A percentile compares a stretch with the other conserved stretches of the same genome.
phyloP scores from a whole-genome alignment of 306 rosid genomes.

The Citrullus colocynthis region DNA sequence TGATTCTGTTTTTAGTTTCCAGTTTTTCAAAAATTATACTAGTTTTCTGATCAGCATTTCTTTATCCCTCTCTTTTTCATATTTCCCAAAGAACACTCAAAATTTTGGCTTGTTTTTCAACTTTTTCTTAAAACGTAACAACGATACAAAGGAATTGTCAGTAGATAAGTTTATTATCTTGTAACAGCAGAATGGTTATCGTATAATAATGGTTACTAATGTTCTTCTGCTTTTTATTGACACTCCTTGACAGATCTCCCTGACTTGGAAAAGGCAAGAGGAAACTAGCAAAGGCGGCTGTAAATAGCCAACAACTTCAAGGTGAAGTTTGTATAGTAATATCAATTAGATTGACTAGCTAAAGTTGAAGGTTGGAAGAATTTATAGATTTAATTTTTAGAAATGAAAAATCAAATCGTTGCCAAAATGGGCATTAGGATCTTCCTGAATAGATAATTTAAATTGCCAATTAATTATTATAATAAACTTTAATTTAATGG shows the following conservation, averaged over 20 bases:
- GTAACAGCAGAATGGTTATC: not conserved
- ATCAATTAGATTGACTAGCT: not conserved
- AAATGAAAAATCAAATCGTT: too few species aligned
- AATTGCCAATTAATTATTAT: too few species aligned
- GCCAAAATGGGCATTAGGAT: not conserved
- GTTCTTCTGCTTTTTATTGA: not conserved
- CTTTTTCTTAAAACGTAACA: not conserved
- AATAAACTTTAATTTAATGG: too few species aligned
- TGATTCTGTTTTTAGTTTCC: not conserved
- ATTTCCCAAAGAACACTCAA: not conserved
- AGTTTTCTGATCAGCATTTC: not conserved
- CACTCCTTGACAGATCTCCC: conserved; percentile 56
- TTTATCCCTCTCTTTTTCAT: not conserved
- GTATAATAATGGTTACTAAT: too few species aligned
- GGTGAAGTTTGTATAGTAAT: not conserved
- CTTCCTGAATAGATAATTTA: too few species aligned
- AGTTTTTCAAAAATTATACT: not conserved
- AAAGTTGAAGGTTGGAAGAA: not conserved
- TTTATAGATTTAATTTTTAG: too few species aligned
- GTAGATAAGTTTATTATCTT: not conserved
- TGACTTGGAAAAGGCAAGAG: conserved; percentile 83
- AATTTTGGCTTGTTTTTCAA: not conserved
- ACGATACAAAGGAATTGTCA: not conserved
- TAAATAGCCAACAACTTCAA: not conserved
- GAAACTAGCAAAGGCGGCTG: conserved; percentile 18